These are phyloP conservation scores for Aspergillus baeticus DNA, from an alignment of 495 filamentous ascomycete genomes.

Conservation along the genomic window DNA sequence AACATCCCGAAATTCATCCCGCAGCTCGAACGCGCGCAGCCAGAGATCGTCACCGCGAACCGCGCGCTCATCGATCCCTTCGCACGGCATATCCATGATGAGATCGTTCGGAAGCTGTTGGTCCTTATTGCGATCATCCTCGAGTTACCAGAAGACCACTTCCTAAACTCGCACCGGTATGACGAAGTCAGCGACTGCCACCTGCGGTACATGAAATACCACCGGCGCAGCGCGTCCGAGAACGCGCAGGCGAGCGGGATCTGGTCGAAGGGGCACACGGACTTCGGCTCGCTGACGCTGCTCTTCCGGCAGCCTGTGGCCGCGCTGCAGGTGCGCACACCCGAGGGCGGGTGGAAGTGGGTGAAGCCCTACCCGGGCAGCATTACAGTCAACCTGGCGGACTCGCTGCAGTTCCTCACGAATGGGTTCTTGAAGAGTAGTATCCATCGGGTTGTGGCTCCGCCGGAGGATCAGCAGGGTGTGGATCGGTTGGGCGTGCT, in stretches of 20 bases:
- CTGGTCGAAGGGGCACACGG: slow-evolving; percentile 37
- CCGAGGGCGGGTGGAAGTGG: slow-evolving; percentile 39
- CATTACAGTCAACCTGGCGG: slow-evolving; percentile 53
- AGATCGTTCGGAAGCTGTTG: slow-evolving; percentile 49
- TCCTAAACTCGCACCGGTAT: slow-evolving; percentile 46
- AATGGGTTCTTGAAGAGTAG: slow-evolving; percentile 50
- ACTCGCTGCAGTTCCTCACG: slow-evolving; percentile 48
- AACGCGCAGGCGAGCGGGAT: slow-evolving; percentile 36
- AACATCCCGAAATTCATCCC: slow-evolving; percentile 52
- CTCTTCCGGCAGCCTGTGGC: slow-evolving; percentile 50
- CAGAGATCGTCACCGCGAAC: slow-evolving; percentile 30
- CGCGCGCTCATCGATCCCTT: slow-evolving; percentile 41
- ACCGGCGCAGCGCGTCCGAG: slow-evolving; percentile 39
- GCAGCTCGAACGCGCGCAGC: slow-evolving; percentile 40
- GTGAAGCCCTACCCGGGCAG: slow-evolving; percentile 44
- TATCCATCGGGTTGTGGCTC: slow-evolving; percentile 49
- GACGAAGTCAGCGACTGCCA: slow-evolving; percentile 46
- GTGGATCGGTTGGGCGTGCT: slow-evolving; percentile 46
- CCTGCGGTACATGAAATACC: slow-evolving; percentile 54
- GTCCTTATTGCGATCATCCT: slow-evolving; percentile 52
- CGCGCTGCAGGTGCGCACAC: slow-evolving; percentile 44
- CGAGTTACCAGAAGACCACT: slow-evolving; percentile 48
- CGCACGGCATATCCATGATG: slow-evolving; percentile 48
- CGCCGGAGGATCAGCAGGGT: slow-evolving; percentile 20
- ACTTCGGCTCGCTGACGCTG: slow-evolving; percentile 40